Evolutionary conservation across 768 basidiomycete species (phyloP), one percentile per base, ranked within the genome.

Genomic region (Hygrophorus russula): DNA sequence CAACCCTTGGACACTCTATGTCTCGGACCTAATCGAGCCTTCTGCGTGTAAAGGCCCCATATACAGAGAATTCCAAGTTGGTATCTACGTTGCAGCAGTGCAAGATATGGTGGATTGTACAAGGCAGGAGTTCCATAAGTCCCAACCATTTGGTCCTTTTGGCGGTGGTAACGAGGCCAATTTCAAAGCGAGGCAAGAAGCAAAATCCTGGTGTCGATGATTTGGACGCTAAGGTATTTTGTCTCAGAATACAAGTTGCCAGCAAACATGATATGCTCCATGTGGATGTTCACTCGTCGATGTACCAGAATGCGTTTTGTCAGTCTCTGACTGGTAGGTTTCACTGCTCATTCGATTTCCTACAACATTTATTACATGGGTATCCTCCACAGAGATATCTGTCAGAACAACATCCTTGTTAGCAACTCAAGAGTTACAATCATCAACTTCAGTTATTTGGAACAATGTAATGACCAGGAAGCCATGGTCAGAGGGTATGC

Each of bases 311-410:
- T 15, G 36, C 31, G 41, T 19, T 47, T 39, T 46, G 41, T 49
- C 48, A 30, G 32, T 27, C 41, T 39, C 41, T 17, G 41, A 46
- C 36, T 24, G 46, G 49, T 49, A 39, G 36, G 46, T 49, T 46
- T 47, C 41, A 42, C 37, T 17, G 44, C 42, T 47, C 12, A 37
- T 42, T 49, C 35, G 19, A 49, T 29, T 46, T 42, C 15, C 44
- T 42, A 40, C n/a, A n/a, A n/a, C n/a, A n/a, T n/a, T 8, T 18
- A 39, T 39, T 3, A 8, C 27, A 20, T 20, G n/a, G 38, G 27
- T n/a, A 24, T 39, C n/a, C 17, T 39, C 10, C 38, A 39, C 17
- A 18, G 38, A 18, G 38, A 39, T 39, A 39, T 39, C n/a, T 18
- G 38, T n/a, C 15, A 2, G 8, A 8, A 15, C n/a, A 39, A 39